Evolutionary conservation across 108 stramenopile species (phyloP).

Genomic region (Chaetoceros tenuissimus): DNA sequence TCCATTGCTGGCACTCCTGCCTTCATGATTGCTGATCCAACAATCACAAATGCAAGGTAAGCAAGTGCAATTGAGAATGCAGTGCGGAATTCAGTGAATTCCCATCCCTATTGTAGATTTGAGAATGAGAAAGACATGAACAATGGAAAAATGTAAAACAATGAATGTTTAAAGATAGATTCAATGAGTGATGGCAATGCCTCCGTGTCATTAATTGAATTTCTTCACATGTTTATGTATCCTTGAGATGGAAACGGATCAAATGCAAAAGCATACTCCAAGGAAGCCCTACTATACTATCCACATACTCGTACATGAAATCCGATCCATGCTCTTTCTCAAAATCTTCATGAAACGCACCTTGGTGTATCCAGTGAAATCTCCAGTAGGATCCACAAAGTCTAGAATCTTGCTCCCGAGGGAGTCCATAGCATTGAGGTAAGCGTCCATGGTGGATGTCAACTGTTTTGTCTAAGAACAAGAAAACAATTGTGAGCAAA

Average conservation of each 20-base stretch:
- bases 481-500: too few species aligned
- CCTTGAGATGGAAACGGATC: constrained; percentile 6
- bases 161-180: not conserved
- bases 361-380: constrained; percentile 59
- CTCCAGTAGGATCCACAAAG: constrained; percentile 63
- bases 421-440: constrained; percentile 41
- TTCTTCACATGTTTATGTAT: not conserved
- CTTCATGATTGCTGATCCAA: constrained; percentile 70
- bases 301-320: not conserved
- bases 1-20: constrained; percentile 57
- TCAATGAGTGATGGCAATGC: not conserved
- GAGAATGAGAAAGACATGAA: too few species aligned
- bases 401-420: constrained; percentile 65
- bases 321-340: constrained; percentile 3
- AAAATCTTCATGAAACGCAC: constrained; percentile 17
- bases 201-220: not conserved
- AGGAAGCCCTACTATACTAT: not conserved
- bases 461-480: too few species aligned
- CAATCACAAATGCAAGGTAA: constrained; percentile 75
- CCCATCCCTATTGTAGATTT: constrained; percentile 74
- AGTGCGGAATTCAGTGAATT: constrained; percentile 66
- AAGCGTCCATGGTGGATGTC: constrained; percentile 32
- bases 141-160: not conserved
- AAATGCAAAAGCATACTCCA: constrained; percentile 3
- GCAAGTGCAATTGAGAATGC: constrained; percentile 70